These are phyloP conservation scores for Volvox carteri DNA, from an alignment of 163 green algal genomes.

Conservation along the genomic window DNA sequence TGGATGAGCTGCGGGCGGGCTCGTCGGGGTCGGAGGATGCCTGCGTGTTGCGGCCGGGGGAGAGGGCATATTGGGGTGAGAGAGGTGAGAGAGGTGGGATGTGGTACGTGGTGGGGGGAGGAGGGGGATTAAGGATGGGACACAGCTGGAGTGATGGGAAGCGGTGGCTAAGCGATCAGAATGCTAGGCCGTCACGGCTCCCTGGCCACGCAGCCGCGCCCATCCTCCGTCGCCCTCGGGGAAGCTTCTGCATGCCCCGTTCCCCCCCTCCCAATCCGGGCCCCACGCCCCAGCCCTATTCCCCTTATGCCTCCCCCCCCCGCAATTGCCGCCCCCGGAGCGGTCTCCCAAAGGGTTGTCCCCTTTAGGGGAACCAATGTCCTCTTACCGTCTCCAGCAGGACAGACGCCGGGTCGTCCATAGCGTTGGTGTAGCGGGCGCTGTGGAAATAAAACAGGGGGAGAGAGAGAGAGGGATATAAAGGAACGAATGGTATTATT, in stretches of 20 bases:
- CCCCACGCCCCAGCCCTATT: no score
- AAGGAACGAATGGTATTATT: no score
- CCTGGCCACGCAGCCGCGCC: no score
- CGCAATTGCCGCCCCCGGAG: not conserved
- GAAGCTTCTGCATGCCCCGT: no score
- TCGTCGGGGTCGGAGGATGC: not conserved
- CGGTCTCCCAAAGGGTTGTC: not conserved
- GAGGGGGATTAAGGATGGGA: not conserved
- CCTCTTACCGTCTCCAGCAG: conserved; percentile 31
- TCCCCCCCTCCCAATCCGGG: no score
- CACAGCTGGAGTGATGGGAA: no score
- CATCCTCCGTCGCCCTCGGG: no score
- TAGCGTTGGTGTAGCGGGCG: conserved; percentile 63
- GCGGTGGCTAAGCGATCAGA: no score
- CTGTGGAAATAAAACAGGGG: not conserved
- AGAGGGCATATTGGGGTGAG: not conserved
- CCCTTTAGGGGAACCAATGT: no score
- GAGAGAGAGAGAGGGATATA: conserved; percentile 17
- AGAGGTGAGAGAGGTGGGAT: not conserved
- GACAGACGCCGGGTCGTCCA: conserved; percentile 36
- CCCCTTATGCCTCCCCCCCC: not conserved
- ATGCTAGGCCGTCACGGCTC: no score
- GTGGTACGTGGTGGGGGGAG: not conserved
- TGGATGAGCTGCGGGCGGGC: not conserved
- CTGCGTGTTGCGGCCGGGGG: no score